Evolutionary conservation across 2,329 filamentous ascomycete genomes (phyloP), one percentile per base, ranked within the genome.

Genomic region (Alternaria panax): DNA sequence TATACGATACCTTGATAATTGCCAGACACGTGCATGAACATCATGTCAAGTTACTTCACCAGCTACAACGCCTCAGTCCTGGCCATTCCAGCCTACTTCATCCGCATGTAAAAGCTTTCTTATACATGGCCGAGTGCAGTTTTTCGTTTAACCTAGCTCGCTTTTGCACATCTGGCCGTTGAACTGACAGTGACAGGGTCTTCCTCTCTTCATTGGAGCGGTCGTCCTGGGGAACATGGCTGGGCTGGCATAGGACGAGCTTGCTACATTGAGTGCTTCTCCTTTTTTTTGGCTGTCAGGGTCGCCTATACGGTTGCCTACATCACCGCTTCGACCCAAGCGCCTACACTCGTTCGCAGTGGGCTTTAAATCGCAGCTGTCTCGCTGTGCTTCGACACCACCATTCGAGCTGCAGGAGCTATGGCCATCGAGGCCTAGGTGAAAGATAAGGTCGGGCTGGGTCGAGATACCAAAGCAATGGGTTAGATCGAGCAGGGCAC

Each of bases 121-220:
- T 34, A 16, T 34, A 1, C 14, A 5, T 14, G 6, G 30, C 16
- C 12, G 4, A 34, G 5, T 14, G 11, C 30, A 14, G 5, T 34
- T 34, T 34, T 5, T 34, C 30, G 30, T 34, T 34, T 16, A 34
- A 34, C 14, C 11, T 34, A 34, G 30, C 30, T 34, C 30, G 5
- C 30, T 18, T 11, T 12, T 18, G 8, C 14, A 24, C 25, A 16
- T 5, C n/a, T 14, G 11, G 16, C 24, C 9, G 41, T 42, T 4
- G 8, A 8, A 24, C 41, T 54, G 20, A 58, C n/a, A n/a, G 7
- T 36, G 25, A 28, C 32, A 62, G 71, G 82, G 79, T 52, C 70
- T 83, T 54, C 79, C 81, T 1, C 61, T 84, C 8, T 83, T 82
- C 60, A 67, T 79, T 9, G 75, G 80, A 1, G 79, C 81, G 2